A percentile compares a stretch with the other conserved stretches of the same genome.
Conservation (phyloP, 1,139 yeast species). For the Diutina catenulata region DNA sequence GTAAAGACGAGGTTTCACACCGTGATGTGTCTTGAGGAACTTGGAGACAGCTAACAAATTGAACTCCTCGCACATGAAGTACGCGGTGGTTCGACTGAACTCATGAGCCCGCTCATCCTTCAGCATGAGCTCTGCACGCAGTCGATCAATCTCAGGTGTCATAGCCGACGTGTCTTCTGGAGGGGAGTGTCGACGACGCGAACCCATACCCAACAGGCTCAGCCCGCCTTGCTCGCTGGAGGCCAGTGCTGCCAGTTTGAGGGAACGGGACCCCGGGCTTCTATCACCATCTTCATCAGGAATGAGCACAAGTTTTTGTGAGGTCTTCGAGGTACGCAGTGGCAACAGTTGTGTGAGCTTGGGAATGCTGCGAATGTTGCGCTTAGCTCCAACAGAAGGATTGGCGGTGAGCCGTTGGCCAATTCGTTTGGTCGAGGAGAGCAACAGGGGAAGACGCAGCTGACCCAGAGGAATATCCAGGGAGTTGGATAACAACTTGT, state of each 20-base stretch:
- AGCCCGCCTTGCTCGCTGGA: background rate
- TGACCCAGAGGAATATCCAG: constrained; percentile 83
- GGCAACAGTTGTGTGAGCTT: constrained; percentile 63
- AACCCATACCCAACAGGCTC: background rate
- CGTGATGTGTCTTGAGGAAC: constrained; percentile 59
- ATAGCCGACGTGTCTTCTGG: constrained; percentile 12
- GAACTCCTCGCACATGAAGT: constrained; percentile 76
- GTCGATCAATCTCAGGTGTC: constrained; percentile 30
- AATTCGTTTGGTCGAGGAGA: background rate
- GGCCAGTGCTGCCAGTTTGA: no score
- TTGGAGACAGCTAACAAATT: constrained; percentile 50
- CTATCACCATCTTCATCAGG: no score
- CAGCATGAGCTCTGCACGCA: constrained; percentile 61
- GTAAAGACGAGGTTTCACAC: constrained; percentile 73
- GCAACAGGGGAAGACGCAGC: constrained; percentile 30
- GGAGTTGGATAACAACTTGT: constrained; percentile 57
- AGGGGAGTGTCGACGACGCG: background rate
- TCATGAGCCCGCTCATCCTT: constrained; percentile 58
- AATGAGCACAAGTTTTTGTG: constrained; percentile 76
- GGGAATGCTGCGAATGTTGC: constrained; percentile 32
- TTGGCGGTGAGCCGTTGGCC: constrained; percentile 6
- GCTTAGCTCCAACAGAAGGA: constrained; percentile 11
- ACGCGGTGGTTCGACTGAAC: constrained; percentile 81
- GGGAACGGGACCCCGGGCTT: no score
- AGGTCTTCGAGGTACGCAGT: constrained; percentile 74